Conservation (phyloP, 306 rosid genomes). For the Prunus mume region DNA sequence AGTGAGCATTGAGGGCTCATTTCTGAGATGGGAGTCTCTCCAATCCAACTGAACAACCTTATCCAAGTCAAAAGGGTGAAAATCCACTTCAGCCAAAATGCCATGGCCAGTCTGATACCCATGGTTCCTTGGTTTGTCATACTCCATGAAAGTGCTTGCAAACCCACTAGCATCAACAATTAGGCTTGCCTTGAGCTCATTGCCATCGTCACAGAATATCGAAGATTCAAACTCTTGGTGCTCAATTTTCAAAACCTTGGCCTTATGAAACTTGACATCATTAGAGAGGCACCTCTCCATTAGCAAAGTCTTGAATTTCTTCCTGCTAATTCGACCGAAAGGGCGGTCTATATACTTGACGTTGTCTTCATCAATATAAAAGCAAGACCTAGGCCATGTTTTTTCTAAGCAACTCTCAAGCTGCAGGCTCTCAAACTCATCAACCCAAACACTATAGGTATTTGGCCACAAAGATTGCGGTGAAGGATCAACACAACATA, state of each 20-base stretch:
- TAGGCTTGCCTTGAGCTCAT: constrained; percentile 50
- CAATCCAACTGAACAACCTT: constrained; percentile 68
- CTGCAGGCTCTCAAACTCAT: constrained; percentile 62
- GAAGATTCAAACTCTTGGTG: constrained; percentile 60
- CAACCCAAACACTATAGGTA: constrained; percentile 85
- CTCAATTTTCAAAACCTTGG: constrained; percentile 59
- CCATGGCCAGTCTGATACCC: constrained; percentile 88
- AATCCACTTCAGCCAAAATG: constrained; percentile 69
- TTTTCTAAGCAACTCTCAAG: constrained; percentile 67
- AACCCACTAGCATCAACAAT: constrained; percentile 88
- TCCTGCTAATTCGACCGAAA: constrained; percentile 64
- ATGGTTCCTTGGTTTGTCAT: constrained; percentile 45
- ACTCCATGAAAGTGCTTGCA: constrained; percentile 41
- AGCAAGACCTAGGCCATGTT: constrained; percentile 66
- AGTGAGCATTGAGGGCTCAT: constrained; percentile 57
- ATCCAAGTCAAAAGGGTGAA: constrained; percentile 74
- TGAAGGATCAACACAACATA: constrained; percentile 78
- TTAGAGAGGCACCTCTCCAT: constrained; percentile 51
- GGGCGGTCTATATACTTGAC: constrained; percentile 57
- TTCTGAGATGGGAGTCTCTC: constrained; percentile 76
- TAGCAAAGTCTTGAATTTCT: constrained; percentile 47
- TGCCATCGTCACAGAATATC: constrained; percentile 60
- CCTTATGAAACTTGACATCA: constrained; percentile 64
- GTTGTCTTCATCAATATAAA: constrained; percentile 42
- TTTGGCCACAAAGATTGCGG: constrained; percentile 85